phyloP scores from a whole-genome alignment of 805 yeast genomes.

The Tetrapisispora nanseiensis region DNA sequence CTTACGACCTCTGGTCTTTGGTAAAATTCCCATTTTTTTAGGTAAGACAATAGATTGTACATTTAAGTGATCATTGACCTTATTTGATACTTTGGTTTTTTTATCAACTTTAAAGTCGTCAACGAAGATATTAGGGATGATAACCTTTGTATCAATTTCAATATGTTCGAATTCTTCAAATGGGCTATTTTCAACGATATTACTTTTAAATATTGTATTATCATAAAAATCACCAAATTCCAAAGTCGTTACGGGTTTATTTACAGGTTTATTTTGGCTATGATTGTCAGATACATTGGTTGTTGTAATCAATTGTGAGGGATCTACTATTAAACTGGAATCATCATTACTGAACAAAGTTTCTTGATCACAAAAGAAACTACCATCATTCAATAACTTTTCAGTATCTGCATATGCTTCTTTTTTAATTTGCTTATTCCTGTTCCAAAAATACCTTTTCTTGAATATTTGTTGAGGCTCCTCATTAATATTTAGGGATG shows the following conservation, averaged over 20 bases:
- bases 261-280: background rate
- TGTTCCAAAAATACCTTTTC: slow-evolving; percentile 22
- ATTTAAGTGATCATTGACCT: background rate
- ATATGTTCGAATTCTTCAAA: slow-evolving; percentile 1
- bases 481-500: background rate
- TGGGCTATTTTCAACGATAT: background rate
- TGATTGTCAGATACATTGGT: too few species aligned
- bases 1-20: slow-evolving; percentile 50
- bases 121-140: background rate
- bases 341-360: background rate
- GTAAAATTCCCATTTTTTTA: slow-evolving; percentile 1
- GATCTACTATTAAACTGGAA: background rate
- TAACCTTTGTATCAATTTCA: slow-evolving; percentile 1
- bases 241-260: background rate
- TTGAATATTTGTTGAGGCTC: slow-evolving; percentile 14
- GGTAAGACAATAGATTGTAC: slow-evolving; percentile 1
- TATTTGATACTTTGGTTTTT: background rate
- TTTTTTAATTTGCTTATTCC: slow-evolving; percentile 14
- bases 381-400: background rate
- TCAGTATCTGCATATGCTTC: slow-evolving; percentile 1
- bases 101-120: slow-evolving; percentile 1
- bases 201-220: background rate
- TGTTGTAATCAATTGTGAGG: slow-evolving; percentile 1
- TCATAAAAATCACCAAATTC: background rate
- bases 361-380: slow-evolving; percentile 4